phyloP scores from a whole-genome alignment of 2,329 filamentous ascomycete genomes.

The Colletotrichum lentis region DNA sequence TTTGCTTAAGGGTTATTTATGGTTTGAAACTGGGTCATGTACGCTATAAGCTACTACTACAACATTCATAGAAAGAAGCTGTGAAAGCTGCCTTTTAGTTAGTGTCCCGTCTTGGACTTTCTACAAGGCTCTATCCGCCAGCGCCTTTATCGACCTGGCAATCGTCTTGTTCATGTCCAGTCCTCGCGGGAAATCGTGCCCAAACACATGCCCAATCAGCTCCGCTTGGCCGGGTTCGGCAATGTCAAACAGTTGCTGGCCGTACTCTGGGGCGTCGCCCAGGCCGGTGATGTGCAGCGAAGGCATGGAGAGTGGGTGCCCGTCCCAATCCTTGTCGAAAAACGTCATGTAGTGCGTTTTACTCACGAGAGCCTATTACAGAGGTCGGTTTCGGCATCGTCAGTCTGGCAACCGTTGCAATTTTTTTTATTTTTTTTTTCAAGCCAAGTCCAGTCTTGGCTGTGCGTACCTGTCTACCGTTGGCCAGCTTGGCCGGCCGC shows the following conservation, averaged over 20 bases:
- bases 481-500: background rate
- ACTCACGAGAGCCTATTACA: background rate
- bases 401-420: background rate
- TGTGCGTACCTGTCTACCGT: background rate
- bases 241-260: constrained; percentile 22
- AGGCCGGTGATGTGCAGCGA: constrained; percentile 16
- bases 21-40: too few relatives aligned
- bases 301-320: constrained; percentile 19
- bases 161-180: background rate
- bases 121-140: background rate
- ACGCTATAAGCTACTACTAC: too few relatives aligned
- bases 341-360: constrained; percentile 3
- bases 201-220: background rate
- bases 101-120: background rate
- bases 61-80: background rate
- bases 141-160: background rate
- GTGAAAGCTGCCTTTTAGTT: background rate
- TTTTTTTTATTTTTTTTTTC: too few relatives aligned
- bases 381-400: background rate
- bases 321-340: constrained; percentile 15
- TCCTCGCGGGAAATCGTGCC: background rate
- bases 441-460: background rate
- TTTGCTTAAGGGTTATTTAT: too few relatives aligned
- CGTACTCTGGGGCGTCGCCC: constrained; percentile 14
- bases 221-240: constrained; percentile 9